Evolutionary conservation across 305 asterid genomes (phyloP).

Genomic region (Solanum hybrid): DNA sequence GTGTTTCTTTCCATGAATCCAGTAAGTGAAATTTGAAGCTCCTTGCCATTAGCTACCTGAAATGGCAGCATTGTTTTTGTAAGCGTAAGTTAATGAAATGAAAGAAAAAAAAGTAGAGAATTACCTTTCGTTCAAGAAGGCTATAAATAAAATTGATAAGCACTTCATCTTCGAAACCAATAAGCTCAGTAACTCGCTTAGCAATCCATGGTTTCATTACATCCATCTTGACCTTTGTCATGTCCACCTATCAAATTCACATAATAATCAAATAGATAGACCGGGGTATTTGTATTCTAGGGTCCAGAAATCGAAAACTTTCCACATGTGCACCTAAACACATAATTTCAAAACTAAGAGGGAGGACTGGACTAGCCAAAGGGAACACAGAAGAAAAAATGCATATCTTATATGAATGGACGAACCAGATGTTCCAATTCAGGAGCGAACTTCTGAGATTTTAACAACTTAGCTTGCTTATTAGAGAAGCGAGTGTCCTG

Average conservation of each 20-base stretch:
- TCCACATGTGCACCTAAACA: constrained; percentile 7
- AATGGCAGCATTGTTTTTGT: constrained; percentile 4
- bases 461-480: constrained; percentile 88
- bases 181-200: constrained; percentile 84
- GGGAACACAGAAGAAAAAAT: neutral
- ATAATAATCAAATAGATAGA: neutral
- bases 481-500: constrained; percentile 98
- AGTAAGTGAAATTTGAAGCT: constrained; percentile 84
- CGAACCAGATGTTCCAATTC: constrained; percentile 87
- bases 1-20: constrained; percentile 99
- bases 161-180: constrained; percentile 98
- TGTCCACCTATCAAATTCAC: constrained; percentile 60
- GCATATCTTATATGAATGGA: neutral
- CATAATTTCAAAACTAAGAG: neutral
- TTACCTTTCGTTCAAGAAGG: constrained; percentile 89
- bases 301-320: constrained; percentile 2
- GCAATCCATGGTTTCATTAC: constrained; percentile 98
- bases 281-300: neutral
- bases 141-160: constrained; percentile 86
- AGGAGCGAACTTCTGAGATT: constrained; percentile 88
- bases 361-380: neutral
- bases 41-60: constrained; percentile 94
- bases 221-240: constrained; percentile 88
- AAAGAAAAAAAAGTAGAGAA: neutral
- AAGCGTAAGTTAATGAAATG: neutral